Evolutionary conservation across 2,329 filamentous ascomycete species (phyloP).

Genomic region (Chrysoporthe puriensis): DNA sequence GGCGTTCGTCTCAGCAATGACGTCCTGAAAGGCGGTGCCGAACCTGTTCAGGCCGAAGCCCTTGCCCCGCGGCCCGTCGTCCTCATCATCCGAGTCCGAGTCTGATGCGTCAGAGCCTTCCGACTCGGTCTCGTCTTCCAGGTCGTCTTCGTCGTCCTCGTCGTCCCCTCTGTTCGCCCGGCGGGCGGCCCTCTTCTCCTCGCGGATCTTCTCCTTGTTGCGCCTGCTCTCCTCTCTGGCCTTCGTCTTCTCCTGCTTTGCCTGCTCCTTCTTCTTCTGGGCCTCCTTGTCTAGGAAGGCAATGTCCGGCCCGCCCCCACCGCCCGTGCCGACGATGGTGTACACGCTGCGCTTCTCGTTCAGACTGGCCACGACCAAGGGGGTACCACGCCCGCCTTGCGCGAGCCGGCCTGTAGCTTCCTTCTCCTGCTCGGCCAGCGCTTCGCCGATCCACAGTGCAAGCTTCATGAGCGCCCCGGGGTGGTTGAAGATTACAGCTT

Average conservation of each 20-base stretch:
- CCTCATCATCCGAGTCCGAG: conserved; percentile 49
- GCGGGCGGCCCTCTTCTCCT: conserved; percentile 64
- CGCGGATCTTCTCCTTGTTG: conserved; percentile 61
- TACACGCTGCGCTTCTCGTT: conserved; percentile 89
- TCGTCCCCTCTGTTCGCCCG: conserved; percentile 49
- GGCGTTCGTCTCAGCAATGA: conserved; percentile 87
- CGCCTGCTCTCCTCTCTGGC: conserved; percentile 61
- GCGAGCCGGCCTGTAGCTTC: conserved; percentile 71
- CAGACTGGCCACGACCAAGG: conserved; percentile 86
- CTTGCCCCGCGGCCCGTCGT: conserved; percentile 57
- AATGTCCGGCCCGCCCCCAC: conserved; percentile 76
- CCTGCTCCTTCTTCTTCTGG: conserved; percentile 64
- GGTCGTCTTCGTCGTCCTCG: conserved; percentile 47
- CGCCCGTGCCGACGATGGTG: conserved; percentile 89
- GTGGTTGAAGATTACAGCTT: conserved; percentile 89
- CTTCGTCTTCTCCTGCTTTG: conserved; percentile 65
- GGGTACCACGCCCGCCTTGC: conserved; percentile 73
- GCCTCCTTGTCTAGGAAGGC: conserved; percentile 70
- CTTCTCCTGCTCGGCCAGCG: conserved; percentile 85
- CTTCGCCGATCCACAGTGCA: conserved; percentile 91
- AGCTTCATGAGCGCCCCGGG: conserved; percentile 92
- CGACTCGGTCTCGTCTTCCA: conserved; percentile 53
- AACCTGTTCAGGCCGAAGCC: conserved; percentile 86
- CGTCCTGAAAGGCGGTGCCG: conserved; percentile 93
- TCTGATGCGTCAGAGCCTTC: conserved; percentile 47